phyloP scores from a whole-genome alignment of 176 grass and related monocot genomes.

The Urochloa ruziziensis region DNA sequence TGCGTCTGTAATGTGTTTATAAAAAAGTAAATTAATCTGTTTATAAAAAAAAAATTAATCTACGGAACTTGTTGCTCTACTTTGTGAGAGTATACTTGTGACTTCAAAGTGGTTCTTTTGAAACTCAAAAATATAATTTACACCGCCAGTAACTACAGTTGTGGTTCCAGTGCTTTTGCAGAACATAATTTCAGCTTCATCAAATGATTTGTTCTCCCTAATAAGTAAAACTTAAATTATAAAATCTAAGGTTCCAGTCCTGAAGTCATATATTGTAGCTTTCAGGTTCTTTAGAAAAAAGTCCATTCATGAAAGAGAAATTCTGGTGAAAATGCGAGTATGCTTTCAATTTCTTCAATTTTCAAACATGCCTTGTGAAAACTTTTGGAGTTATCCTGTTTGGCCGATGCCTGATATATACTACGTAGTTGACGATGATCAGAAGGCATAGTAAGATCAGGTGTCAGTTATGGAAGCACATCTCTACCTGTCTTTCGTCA shows the following conservation, averaged over 20 bases:
- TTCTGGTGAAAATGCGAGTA: background rate
- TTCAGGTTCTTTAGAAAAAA: background rate
- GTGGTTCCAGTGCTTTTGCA: background rate
- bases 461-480: background rate
- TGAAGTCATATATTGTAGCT: background rate
- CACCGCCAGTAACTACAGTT: background rate
- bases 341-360: background rate
- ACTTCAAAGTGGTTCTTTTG: too few species aligned
- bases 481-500: background rate
- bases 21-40: too few species aligned
- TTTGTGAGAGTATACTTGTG: too few species aligned
- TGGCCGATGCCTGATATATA: background rate
- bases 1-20: too few species aligned
- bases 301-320: too few species aligned
- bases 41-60: too few species aligned
- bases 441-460: background rate
- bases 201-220: background rate
- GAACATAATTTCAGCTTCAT: background rate
- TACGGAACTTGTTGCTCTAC: too few species aligned
- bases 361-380: background rate
- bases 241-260: background rate
- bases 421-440: background rate
- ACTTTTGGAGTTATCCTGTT: background rate
- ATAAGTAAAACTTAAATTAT: background rate
- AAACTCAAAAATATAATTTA: too few species aligned